Evolutionary conservation across 768 basidiomycete species (phyloP).

Genomic region (Calocybe gangraenosa): DNA sequence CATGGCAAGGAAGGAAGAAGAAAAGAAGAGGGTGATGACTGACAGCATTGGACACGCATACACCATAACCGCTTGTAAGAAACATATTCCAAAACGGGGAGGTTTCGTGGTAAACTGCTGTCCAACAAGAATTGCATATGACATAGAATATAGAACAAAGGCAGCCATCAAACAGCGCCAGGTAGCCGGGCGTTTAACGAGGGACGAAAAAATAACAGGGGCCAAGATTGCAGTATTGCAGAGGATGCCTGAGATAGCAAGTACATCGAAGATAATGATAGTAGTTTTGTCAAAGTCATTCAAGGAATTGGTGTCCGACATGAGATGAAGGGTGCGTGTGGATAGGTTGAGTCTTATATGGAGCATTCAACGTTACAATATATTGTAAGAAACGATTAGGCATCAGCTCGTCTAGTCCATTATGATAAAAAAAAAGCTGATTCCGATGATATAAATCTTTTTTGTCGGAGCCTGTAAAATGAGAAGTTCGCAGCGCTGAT

Average conservation of each 20-base stretch:
- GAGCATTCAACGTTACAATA: too few relatives aligned
- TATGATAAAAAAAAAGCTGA: too few relatives aligned
- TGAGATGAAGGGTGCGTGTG: too few relatives aligned
- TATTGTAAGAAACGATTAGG: too few relatives aligned
- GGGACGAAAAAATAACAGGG: not conserved
- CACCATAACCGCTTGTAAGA: slow-evolving; percentile 1
- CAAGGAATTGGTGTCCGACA: too few relatives aligned
- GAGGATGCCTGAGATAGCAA: not conserved
- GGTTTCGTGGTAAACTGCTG: not conserved
- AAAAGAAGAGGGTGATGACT: not conserved
- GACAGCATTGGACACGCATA: slow-evolving; percentile 1
- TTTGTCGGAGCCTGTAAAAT: too few relatives aligned
- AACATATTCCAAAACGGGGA: slow-evolving; percentile 4
- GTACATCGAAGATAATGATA: not conserved
- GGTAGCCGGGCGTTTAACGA: not conserved
- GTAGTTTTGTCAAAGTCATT: too few relatives aligned
- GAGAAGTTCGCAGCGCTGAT: too few relatives aligned
- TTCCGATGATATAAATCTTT: too few relatives aligned
- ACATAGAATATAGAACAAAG: not conserved
- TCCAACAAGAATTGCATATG: not conserved
- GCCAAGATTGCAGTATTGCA: not conserved
- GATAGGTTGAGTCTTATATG: too few relatives aligned
- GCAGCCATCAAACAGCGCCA: slow-evolving; percentile 1
- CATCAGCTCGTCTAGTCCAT: too few relatives aligned
- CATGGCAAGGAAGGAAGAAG: not conserved